These are phyloP conservation scores for Talaromyces sp. DNA, from an alignment of 2,329 filamentous ascomycete species.

Conservation along the genomic window DNA sequence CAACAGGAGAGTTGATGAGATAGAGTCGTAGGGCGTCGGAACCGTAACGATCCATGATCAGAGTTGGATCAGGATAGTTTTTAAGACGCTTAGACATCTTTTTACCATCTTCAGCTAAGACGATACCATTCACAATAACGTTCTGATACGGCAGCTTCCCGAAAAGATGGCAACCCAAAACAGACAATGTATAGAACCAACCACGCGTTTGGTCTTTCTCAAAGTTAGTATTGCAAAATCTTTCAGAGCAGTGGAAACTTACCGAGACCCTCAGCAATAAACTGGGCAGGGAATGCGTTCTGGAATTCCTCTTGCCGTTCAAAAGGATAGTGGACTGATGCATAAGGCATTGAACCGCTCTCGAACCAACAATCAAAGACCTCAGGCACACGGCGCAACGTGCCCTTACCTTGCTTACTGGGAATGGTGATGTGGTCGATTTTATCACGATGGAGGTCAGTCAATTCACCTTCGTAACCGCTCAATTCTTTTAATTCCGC, in stretches of 20 bases:
- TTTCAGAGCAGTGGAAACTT: not conserved
- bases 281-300: constrained; percentile 82
- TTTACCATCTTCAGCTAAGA: constrained; percentile 90
- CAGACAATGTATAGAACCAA: constrained; percentile 93
- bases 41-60: constrained; percentile 83
- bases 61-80: constrained; percentile 85
- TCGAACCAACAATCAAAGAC: constrained; percentile 98
- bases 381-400: constrained; percentile 75
- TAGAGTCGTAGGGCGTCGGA: constrained; percentile 93
- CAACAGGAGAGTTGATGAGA: constrained; percentile 93
- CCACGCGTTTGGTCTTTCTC: constrained; percentile 81
- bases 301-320: constrained; percentile 75
- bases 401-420: constrained; percentile 79
- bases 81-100: constrained; percentile 98
- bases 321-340: constrained; percentile 87
- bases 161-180: constrained; percentile 84
- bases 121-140: constrained; percentile 93
- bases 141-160: constrained; percentile 86
- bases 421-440: constrained; percentile 94
- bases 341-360: constrained; percentile 93
- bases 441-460: constrained; percentile 86
- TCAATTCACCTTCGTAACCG: constrained; percentile 78
- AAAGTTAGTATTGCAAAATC: not conserved
- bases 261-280: constrained; percentile 79
- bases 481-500: constrained; percentile 80